These are phyloP conservation scores for Willaertia magna DNA, from an alignment of 208 protist species.

Conservation along the genomic window DNA sequence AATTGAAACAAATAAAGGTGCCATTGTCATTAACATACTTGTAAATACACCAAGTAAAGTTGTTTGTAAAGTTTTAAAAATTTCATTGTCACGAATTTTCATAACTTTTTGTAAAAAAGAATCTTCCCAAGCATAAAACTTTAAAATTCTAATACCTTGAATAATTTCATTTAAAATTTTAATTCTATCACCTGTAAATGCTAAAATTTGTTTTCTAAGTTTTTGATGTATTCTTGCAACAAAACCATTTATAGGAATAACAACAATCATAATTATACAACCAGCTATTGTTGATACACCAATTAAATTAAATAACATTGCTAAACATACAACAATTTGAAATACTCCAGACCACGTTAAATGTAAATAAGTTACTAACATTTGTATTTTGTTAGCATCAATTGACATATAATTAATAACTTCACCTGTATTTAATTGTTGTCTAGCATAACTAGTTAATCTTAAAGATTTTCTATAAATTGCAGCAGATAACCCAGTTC, in stretches of 20 bases:
- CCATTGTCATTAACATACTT: constrained; percentile 26
- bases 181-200: constrained; percentile 20
- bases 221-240: constrained; percentile 14
- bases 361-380: constrained; percentile 24
- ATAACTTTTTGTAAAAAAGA: constrained; percentile 6
- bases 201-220: constrained; percentile 6
- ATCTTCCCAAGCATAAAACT: constrained; percentile 17
- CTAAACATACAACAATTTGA: constrained; percentile 27
- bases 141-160: constrained; percentile 22
- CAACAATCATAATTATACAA: constrained; percentile 30
- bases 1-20: constrained; percentile 47
- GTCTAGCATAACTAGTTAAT: neutral
- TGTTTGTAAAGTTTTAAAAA: constrained; percentile 14
- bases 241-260: constrained; percentile 28
- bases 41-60: constrained; percentile 29
- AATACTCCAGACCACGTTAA: constrained; percentile 37
- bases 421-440: neutral
- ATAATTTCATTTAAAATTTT: constrained; percentile 16
- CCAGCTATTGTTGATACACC: constrained; percentile 28
- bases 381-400: neutral
- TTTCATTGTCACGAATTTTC: constrained; percentile 36
- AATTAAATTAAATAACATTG: neutral
- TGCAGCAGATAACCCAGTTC: neutral
- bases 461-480: neutral
- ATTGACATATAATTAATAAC: neutral